These are phyloP conservation scores for Rhododendron ovatum DNA, from an alignment of 148 eudicot genomes.

Conservation along the genomic window DNA sequence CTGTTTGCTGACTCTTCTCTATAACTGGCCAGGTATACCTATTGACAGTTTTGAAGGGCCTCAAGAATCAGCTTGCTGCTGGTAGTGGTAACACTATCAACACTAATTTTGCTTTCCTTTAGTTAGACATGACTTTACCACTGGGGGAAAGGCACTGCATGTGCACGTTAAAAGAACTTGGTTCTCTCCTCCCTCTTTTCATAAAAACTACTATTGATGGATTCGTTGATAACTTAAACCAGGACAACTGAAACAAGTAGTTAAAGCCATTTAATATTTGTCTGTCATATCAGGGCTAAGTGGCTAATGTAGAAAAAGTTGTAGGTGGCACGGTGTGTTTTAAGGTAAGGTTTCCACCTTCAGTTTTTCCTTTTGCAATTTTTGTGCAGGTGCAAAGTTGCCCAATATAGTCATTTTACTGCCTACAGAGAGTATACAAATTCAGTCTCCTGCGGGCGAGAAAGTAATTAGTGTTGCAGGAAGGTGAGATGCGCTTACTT, in stretches of 20 bases:
- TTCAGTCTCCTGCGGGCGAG: conserved; percentile 50
- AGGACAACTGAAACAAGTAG: not conserved
- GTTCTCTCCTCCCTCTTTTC: not conserved
- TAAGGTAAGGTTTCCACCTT: not conserved
- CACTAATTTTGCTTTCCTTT: not conserved
- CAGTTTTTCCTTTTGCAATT: conserved; percentile 1
- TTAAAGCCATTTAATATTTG: not conserved
- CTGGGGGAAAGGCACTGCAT: not conserved
- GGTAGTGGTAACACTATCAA: conserved; percentile 65
- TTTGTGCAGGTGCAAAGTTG: conserved; percentile 67
- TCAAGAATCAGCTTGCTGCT: conserved; percentile 95
- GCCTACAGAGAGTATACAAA: conserved; percentile 54
- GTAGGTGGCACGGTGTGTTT: not conserved
- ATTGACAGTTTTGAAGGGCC: conserved; percentile 86
- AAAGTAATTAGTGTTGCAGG: conserved; percentile 61
- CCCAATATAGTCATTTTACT: conserved; percentile 61
- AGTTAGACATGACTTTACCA: not conserved
- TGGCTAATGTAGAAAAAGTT: not conserved
- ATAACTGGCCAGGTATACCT: conserved; percentile 64
- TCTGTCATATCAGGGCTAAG: not conserved
- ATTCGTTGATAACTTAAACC: not conserved
- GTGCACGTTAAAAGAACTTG: not conserved
- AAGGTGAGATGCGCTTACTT: conserved; percentile 46
- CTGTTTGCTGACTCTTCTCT: conserved; percentile 14
- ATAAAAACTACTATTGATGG: not conserved